These are phyloP conservation scores for Cucurbita maxima DNA, from an alignment of 306 rosid species.

Conservation along the genomic window DNA sequence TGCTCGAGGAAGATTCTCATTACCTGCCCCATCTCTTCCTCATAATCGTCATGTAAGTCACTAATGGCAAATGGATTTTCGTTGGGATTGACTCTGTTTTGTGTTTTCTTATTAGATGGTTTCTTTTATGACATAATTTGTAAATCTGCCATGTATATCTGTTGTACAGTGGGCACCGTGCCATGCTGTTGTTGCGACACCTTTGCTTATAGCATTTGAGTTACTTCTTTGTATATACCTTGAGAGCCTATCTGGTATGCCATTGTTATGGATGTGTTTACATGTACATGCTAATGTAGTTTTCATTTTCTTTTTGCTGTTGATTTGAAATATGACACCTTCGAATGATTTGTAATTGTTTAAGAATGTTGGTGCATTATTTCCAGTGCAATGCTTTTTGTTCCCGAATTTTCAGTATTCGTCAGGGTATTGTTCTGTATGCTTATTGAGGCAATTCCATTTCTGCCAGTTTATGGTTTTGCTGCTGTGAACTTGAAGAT, in stretches of 20 bases:
- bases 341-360: not conserved
- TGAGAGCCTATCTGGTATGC: conserved; percentile 66
- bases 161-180: conserved; percentile 99
- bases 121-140: not conserved
- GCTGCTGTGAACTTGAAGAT: conserved; percentile 72
- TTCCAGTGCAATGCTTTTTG: not conserved
- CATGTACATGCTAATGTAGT: not conserved
- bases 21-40: conserved; percentile 95
- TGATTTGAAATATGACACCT: not conserved
- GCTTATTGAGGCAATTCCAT: conserved; percentile 10
- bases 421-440: conserved; percentile 6
- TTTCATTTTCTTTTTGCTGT: not conserved
- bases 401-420: not conserved
- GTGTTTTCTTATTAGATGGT: not conserved
- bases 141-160: conserved; percentile 14
- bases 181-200: conserved; percentile 81
- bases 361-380: not conserved
- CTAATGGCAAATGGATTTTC: not conserved
- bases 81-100: not conserved
- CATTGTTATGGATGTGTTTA: not conserved
- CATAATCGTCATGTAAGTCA: conserved; percentile 74
- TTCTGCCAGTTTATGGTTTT: conserved; percentile 44
- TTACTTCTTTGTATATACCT: conserved; percentile 96
- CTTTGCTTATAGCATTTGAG: conserved; percentile 87
- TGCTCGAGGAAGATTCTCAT: conserved; percentile 95